Percentiles rank a stretch among this genome's conserved stretches.
phyloP scores from a whole-genome alignment of 164 flowering plant genomes.

The Berberis thunbergii region DNA sequence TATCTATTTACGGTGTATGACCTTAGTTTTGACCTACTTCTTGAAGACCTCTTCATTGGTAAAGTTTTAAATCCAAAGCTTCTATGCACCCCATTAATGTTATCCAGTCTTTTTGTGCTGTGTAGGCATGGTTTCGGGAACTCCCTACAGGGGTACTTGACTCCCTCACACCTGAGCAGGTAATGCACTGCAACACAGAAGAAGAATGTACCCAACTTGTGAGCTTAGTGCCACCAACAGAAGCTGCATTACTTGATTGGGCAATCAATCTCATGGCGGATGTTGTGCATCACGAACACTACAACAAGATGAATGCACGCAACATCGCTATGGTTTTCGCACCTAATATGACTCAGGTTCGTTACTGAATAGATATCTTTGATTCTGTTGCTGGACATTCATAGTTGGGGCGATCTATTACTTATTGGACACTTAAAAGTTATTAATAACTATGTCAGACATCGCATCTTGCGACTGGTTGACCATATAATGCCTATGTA shows the following conservation, averaged over 20 bases:
- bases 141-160: slow-evolving; percentile 90
- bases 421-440: too few species aligned
- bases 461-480: too few species aligned
- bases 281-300: slow-evolving; percentile 67
- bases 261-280: slow-evolving; percentile 94
- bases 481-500: too few species aligned
- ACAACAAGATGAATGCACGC: slow-evolving; percentile 95
- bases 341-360: slow-evolving; percentile 98
- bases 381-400: too few species aligned
- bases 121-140: slow-evolving; percentile 95
- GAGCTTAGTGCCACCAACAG: slow-evolving; percentile 57
- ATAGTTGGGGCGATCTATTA: too few species aligned
- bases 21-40: too few species aligned
- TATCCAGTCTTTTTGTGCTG: background rate
- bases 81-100: too few species aligned
- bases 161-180: slow-evolving; percentile 82
- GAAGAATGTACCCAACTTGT: slow-evolving; percentile 59
- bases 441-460: too few species aligned
- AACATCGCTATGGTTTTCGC: slow-evolving; percentile 46
- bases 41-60: too few species aligned
- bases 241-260: slow-evolving; percentile 91
- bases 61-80: too few species aligned
- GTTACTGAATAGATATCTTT: background rate
- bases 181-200: slow-evolving; percentile 89
- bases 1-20: too few species aligned